Base-by-base conservation (phyloP, 345 rosid genomes). In the Salix caprea region DNA sequence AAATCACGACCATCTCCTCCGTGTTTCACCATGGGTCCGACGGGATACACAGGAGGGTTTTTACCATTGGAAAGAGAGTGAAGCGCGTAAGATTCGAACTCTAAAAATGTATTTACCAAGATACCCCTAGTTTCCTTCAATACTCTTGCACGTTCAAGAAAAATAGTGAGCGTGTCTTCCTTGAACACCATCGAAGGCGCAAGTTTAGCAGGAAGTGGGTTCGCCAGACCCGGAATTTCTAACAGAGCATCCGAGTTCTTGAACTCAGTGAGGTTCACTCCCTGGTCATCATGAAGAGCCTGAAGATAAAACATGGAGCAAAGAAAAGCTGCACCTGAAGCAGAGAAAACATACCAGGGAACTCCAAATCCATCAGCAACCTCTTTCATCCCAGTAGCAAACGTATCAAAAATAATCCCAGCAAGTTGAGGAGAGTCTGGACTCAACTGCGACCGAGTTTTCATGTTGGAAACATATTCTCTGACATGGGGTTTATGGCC, bases 81-180 rank as follows among this genome's bases (percentile, higher is more conserved):
- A 23, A 76, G 8, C 1, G 79, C 74, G 23, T 32, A 2, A 3
- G 69, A 60, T 15, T 76, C 74, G 0, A 76, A 40, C 54, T 76
- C 79, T 30, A 12, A 12, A 24, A 61, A 76, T 6, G 79, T 76
- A 30, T 76, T 76, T 60, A 76, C 69, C 23, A 70, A 3, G 21
- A 76, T 76, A 15, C 74, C 74, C 66, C 36, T 70, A 4, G 48
- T 16, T 2, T 42, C 68, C 13, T 52, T 61, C 4, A 44, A 28
- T 32, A 60, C 34, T 2, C 68, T 42, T 7, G 54, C 42, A 24
- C 19, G 14, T 4, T 8, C 2, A 44, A 60, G 36, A n/a, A 58
- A 2, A 42, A 7, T 9, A 0, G 66, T 3, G 11, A 28, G 54
- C 42, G 34, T 10, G 12, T 75, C 37, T 4, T 52, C 23, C 4